Conservation (phyloP, 2,329 filamentous ascomycete species). For the Arthroderma sp. region DNA sequence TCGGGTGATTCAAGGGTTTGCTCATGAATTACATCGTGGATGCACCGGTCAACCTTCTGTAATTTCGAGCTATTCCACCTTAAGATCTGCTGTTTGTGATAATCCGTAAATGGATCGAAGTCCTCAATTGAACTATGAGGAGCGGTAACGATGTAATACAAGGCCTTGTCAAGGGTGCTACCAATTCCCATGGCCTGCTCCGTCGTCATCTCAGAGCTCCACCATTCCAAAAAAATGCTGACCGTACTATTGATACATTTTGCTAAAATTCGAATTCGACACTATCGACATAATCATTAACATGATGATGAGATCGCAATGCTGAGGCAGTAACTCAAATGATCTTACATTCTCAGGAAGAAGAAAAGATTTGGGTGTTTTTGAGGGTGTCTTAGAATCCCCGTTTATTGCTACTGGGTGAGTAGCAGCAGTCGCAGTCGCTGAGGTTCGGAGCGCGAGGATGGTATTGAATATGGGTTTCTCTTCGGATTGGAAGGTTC, state of each 20-base stretch:
- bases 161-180: slow-evolving; percentile 40
- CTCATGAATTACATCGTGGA: slow-evolving; percentile 26
- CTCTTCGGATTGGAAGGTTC: slow-evolving; percentile 7
- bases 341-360: slow-evolving; percentile 22
- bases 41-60: slow-evolving; percentile 25
- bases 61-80: slow-evolving; percentile 38
- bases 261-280: slow-evolving; percentile 23
- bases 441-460: slow-evolving; percentile 22
- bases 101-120: slow-evolving; percentile 42
- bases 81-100: slow-evolving; percentile 42
- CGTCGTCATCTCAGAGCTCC: slow-evolving; percentile 23
- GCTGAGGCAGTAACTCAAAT: too few relatives aligned
- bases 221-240: slow-evolving; percentile 27
- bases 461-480: slow-evolving; percentile 24
- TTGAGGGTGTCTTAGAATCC: too few relatives aligned
- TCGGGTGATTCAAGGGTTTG: slow-evolving; percentile 21
- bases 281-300: slow-evolving; percentile 12
- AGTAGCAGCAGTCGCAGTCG: slow-evolving; percentile 12
- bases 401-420: slow-evolving; percentile 2
- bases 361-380: not conserved
- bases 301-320: too few relatives aligned
- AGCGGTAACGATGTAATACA: slow-evolving; percentile 34
- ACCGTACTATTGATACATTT: slow-evolving; percentile 23
- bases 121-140: slow-evolving; percentile 32
- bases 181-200: slow-evolving; percentile 34